A percentile compares a stretch with the other conserved stretches of the same genome.
Conservation (phyloP, 148 eudicot genomes). For the Fallopia convolvulus region DNA sequence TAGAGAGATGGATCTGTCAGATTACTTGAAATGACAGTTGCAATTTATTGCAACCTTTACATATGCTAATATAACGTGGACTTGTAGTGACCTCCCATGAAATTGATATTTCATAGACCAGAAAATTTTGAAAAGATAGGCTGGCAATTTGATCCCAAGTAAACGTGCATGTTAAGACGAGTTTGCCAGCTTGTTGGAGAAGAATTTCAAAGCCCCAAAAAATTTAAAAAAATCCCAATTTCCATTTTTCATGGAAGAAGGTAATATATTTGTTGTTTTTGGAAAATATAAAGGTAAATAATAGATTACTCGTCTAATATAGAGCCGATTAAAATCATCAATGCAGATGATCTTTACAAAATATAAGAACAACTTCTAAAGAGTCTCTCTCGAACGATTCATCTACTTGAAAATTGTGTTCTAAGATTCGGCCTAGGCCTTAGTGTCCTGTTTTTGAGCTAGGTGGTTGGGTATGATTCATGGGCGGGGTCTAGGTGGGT, state of each 20-base stretch:
- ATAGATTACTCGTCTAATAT: too few species aligned
- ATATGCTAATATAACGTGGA: background rate
- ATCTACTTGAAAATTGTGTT: too few species aligned
- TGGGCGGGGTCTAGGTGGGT: too few species aligned
- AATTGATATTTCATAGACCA: background rate
- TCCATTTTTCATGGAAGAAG: background rate
- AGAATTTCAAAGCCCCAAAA: too few species aligned
- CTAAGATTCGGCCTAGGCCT: too few species aligned
- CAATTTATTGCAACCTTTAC: background rate
- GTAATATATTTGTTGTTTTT: background rate
- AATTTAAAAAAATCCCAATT: background rate
- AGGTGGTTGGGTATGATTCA: too few species aligned
- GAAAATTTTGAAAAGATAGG: background rate
- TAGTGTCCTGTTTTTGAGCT: too few species aligned
- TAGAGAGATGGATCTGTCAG: background rate
- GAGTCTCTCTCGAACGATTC: too few species aligned
- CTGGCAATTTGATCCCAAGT: background rate
- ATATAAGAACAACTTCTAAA: too few species aligned
- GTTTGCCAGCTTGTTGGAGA: slow-evolving; percentile 3
- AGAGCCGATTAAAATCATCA: too few species aligned
- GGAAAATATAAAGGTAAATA: too few species aligned
- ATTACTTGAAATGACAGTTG: background rate
- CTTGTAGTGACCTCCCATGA: background rate
- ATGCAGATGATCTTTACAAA: too few species aligned
- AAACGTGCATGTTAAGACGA: slow-evolving; percentile 12